Evolutionary conservation across 2,329 filamentous ascomycete species (phyloP), one percentile per base, ranked within the genome.

Genomic region (Ilyonectria robusta): DNA sequence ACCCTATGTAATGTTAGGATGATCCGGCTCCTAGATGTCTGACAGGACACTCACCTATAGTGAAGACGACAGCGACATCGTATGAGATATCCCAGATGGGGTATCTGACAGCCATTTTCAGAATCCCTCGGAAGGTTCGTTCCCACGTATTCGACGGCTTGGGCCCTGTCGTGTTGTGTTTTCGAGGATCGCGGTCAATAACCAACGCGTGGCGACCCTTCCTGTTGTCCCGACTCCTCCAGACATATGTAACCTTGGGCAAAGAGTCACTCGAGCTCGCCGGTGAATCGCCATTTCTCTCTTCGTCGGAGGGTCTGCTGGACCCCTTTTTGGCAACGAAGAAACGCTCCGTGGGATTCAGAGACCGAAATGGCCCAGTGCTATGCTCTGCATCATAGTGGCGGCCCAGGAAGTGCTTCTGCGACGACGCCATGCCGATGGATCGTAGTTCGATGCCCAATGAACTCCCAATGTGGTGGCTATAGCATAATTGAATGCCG

Each of bases 1-100:
- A 88, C 0, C 81, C 77, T 79, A 29, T 33, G 1, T 21, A 0
- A 6, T 15, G 62, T 72, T 59, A 72, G 67, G 33, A 5, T 4
- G 2, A 15, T 21, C 19, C 17, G 13, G 13, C n/a, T 19, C 9
- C 11, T 2, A 40, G 13, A 56, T 4, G 11, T 1, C 17, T 7
- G 29, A 5, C 15, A 9, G 3, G 1, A 33, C 7, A 59, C 65
- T 66, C 70, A 78, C 81, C 82, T 31, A 83, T 60, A 0, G 81
- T 82, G 66, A 83, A 84, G 6, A 81, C 68, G 0, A 80, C 59
- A 1, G 82, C 82, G 1, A 84, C 81, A 51, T 82, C 79, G 59
- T 81, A 84, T 6, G 80, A 84, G 2, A 84, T 73, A 56, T 84
- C 82, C 81, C 82, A 84, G 10, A 82, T 65, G 0, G 82, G 81